These are phyloP conservation scores for Lentinula raphanica DNA, from an alignment of 768 basidiomycete species.

Conservation along the genomic window DNA sequence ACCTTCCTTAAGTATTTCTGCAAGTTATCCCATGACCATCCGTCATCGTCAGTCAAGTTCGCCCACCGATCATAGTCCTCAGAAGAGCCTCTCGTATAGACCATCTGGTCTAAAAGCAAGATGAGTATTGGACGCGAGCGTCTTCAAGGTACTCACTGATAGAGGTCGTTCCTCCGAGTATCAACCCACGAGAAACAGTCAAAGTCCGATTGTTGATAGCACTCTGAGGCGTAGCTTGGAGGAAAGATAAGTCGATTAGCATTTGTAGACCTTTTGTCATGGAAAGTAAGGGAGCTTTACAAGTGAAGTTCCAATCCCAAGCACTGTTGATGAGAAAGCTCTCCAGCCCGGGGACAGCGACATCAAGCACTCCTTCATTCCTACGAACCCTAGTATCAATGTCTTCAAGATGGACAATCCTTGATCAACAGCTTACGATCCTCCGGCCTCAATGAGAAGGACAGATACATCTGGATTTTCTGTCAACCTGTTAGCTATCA, in stretches of 20 bases:
- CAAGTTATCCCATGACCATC: constrained; percentile 26
- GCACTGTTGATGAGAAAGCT: background rate
- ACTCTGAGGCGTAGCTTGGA: constrained; percentile 15
- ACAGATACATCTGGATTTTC: constrained; percentile 14
- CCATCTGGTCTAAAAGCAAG: constrained; percentile 16
- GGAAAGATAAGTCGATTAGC: constrained; percentile 9
- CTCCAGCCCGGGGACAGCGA: background rate
- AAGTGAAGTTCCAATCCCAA: constrained; percentile 10
- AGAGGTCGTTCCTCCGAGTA: constrained; percentile 28
- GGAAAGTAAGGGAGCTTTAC: background rate
- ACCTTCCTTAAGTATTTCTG: constrained; percentile 22
- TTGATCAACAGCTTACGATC: constrained; percentile 13
- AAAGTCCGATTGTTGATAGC: constrained; percentile 18
- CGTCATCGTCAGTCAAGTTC: constrained; percentile 18
- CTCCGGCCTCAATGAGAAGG: constrained; percentile 17
- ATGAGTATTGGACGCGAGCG: too few relatives aligned
- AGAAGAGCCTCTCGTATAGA: constrained; percentile 20
- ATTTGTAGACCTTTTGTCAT: constrained; percentile 6
- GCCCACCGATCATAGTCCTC: constrained; percentile 24
- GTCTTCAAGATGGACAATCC: constrained; percentile 11
- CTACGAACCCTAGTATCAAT: constrained; percentile 9
- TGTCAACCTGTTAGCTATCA: constrained; percentile 11
- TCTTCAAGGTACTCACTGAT: constrained; percentile 17
- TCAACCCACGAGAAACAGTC: constrained; percentile 21
- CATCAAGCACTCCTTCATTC: constrained; percentile 4